A percentile compares a stretch with the other conserved stretches of the same genome.
Conservation (phyloP, 139 green algal genomes). For the Volvox reticuliferus region DNA sequence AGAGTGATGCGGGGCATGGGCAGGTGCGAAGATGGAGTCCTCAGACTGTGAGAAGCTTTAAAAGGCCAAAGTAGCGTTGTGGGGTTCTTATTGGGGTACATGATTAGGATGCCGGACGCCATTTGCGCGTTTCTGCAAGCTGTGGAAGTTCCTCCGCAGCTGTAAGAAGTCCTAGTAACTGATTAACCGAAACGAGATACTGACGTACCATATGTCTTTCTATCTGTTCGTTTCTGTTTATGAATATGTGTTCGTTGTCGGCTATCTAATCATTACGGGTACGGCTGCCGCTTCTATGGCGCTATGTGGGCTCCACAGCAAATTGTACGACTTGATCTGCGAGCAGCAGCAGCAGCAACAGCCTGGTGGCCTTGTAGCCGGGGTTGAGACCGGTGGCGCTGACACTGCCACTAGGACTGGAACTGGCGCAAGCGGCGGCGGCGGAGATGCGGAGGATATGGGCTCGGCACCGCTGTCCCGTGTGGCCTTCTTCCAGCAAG, state of each 20-base stretch:
- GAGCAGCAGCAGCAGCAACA: not conserved
- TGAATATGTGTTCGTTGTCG: too few species aligned
- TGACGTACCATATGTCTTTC: too few species aligned
- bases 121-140: too few species aligned
- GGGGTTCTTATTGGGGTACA: too few species aligned
- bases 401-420: not conserved
- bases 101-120: too few species aligned
- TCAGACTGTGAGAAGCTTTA: not conserved
- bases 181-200: too few species aligned
- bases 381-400: not conserved
- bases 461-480: not conserved
- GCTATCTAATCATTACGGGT: not conserved
- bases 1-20: not conserved
- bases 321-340: conserved; percentile 22
- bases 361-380: not conserved
- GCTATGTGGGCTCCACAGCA: not conserved
- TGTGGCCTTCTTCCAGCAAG: conserved; percentile 2
- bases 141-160: too few species aligned
- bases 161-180: too few species aligned
- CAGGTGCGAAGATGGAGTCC: not conserved
- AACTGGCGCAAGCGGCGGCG: not conserved
- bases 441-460: not conserved
- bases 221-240: too few species aligned
- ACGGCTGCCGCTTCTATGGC: not conserved
- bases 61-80: too few species aligned